A percentile compares a stretch with the other conserved stretches of the same genome.
Conservation (phyloP, 192 early-diverging fungal genomes). For the Dissophora globulifera region DNA sequence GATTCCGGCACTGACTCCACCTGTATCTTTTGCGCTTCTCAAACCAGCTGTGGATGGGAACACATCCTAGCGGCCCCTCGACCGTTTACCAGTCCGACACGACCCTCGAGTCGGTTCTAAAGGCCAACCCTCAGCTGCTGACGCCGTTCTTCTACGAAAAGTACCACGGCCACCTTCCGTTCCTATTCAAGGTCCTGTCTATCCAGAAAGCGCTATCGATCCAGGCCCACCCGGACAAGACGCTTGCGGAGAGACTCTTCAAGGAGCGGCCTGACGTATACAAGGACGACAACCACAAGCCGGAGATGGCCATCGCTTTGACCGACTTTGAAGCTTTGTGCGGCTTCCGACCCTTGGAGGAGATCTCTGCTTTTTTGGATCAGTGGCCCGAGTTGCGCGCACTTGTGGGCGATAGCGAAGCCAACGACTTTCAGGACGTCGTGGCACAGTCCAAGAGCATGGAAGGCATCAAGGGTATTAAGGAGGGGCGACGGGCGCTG, state of each 20-base stretch:
- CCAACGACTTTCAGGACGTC: slow-evolving; percentile 56
- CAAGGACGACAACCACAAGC: slow-evolving; percentile 95
- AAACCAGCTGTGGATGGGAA: slow-evolving; percentile 98
- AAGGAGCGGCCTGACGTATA: slow-evolving; percentile 81
- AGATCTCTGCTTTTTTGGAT: slow-evolving; percentile 74
- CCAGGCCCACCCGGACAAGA: slow-evolving; percentile 98
- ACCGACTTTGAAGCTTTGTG: slow-evolving; percentile 96
- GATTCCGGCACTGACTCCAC: too few species aligned
- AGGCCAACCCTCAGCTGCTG: slow-evolving; percentile 63
- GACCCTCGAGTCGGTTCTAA: slow-evolving; percentile 72
- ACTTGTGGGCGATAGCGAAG: slow-evolving; percentile 68
- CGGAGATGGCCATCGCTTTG: slow-evolving; percentile 97
- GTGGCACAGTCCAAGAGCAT: slow-evolving; percentile 49
- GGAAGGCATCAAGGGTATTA: slow-evolving; percentile 42
- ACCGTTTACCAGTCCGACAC: slow-evolving; percentile 49
- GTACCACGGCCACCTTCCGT: slow-evolving; percentile 89
- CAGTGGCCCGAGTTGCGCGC: slow-evolving; percentile 83
- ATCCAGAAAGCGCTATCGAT: slow-evolving; percentile 93
- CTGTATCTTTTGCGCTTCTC: too few species aligned
- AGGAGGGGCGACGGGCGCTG: slow-evolving; percentile 57
- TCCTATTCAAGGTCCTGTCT: slow-evolving; percentile 95
- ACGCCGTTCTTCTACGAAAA: slow-evolving; percentile 62
- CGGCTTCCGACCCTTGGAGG: slow-evolving; percentile 86
- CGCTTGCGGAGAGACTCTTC: slow-evolving; percentile 79
- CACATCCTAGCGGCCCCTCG: slow-evolving; percentile 93